Evolutionary conservation across 2,329 filamentous ascomycete species (phyloP).

Genomic region (Drechslerella coelobrocha): DNA sequence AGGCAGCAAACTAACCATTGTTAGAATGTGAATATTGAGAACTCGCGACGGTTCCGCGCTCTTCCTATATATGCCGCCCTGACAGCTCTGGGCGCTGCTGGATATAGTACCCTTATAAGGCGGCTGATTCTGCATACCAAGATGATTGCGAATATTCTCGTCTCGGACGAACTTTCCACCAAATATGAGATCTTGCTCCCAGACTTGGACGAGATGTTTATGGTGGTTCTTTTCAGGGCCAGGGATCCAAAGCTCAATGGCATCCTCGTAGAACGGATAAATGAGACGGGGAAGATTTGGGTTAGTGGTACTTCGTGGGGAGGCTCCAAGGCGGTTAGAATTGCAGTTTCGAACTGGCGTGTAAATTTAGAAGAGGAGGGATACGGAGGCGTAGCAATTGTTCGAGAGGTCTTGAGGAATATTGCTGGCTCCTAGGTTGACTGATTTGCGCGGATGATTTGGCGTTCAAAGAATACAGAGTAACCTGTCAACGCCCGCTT

Average conservation of each 20-base stretch:
- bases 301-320: slow-evolving; percentile 85
- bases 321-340: slow-evolving; percentile 71
- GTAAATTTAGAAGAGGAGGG: slow-evolving; percentile 72
- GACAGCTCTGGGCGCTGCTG: slow-evolving; percentile 73
- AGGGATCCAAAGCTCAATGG: slow-evolving; percentile 70
- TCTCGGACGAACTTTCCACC: slow-evolving; percentile 16
- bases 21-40: slow-evolving; percentile 81
- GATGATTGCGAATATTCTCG: slow-evolving; percentile 67
- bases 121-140: slow-evolving; percentile 76
- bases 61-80: slow-evolving; percentile 87
- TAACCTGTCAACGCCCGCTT: slow-evolving; percentile 9
- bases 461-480: neutral
- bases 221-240: slow-evolving; percentile 79
- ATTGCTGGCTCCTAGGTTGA: slow-evolving; percentile 57
- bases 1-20: neutral
- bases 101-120: slow-evolving; percentile 73
- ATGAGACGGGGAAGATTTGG: slow-evolving; percentile 75
- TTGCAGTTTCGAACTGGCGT: slow-evolving; percentile 86
- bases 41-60: slow-evolving; percentile 87
- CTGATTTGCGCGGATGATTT: neutral
- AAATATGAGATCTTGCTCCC: slow-evolving; percentile 52
- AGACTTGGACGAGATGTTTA: slow-evolving; percentile 66
- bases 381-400: slow-evolving; percentile 61
- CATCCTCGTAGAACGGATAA: slow-evolving; percentile 74
- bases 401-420: slow-evolving; percentile 68